Evolutionary conservation across 2,329 filamentous ascomycete species (phyloP).

Genomic region (Penicillium fuscoglaucum): DNA sequence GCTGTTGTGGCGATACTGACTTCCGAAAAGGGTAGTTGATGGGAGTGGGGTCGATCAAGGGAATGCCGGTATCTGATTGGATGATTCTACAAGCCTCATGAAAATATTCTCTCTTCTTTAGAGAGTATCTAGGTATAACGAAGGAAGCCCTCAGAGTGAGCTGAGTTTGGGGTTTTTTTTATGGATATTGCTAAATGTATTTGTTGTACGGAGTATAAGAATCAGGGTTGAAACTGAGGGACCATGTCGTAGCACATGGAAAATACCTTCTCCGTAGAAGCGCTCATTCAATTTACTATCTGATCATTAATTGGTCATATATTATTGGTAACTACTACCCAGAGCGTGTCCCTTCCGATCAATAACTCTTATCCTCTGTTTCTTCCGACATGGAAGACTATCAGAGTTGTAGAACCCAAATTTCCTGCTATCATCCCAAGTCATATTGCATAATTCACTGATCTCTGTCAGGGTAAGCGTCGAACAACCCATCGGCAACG

Average conservation of each 20-base stretch:
- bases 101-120: no score
- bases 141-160: background rate
- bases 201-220: no score
- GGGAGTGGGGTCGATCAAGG: background rate
- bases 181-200: background rate
- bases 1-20: background rate
- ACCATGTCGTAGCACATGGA: background rate
- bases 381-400: rapidly evolving
- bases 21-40: background rate
- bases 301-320: background rate
- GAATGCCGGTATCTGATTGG: background rate
- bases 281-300: background rate
- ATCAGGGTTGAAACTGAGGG: background rate
- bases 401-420: background rate
- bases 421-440: no score
- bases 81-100: no score
- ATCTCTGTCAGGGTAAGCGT: background rate
- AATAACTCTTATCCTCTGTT: background rate
- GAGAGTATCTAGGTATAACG: background rate
- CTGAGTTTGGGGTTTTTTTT: background rate
- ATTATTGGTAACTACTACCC: background rate
- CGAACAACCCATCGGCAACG: background rate
- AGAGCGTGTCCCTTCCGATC: background rate
- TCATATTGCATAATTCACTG: background rate
- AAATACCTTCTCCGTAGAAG: background rate